Conservation (phyloP, 441 rosid genomes). For the Gossypium trilobum region DNA sequence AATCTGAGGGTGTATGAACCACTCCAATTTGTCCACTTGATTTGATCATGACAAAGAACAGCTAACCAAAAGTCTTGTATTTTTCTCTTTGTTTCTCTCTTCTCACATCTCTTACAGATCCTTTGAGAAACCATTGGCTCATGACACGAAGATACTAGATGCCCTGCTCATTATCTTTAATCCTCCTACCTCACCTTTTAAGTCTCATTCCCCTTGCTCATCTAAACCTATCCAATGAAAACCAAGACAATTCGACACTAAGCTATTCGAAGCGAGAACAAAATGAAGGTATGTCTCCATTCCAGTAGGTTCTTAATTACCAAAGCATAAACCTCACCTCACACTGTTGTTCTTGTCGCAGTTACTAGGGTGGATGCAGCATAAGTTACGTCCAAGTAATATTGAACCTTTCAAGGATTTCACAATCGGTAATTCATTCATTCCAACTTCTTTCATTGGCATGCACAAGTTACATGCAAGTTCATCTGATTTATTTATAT, state of each 20-base stretch:
- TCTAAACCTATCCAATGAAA: constrained; percentile 26
- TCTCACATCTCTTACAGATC: constrained; percentile 33
- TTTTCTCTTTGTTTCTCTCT: constrained; percentile 50
- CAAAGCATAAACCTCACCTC: constrained; percentile 23
- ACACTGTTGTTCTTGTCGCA: constrained; percentile 41
- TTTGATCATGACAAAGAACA: constrained; percentile 58
- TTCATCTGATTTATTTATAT: background rate
- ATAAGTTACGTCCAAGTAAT: constrained; percentile 40
- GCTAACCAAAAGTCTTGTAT: constrained; percentile 65
- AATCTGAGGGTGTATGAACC: constrained; percentile 25
- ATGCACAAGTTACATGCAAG: constrained; percentile 12
- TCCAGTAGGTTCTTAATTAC: constrained; percentile 16
- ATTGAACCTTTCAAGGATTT: constrained; percentile 54
- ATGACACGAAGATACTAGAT: background rate
- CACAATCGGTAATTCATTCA: constrained; percentile 40
- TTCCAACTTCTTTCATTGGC: constrained; percentile 24
- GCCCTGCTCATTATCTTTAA: constrained; percentile 21
- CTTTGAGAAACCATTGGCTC: constrained; percentile 36
- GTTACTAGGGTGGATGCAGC: constrained; percentile 79
- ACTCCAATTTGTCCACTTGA: constrained; percentile 42
- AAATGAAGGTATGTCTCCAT: constrained; percentile 61
- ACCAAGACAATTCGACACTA: constrained; percentile 28
- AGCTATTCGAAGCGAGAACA: constrained; percentile 27
- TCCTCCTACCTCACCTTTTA: constrained; percentile 22
- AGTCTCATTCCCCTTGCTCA: constrained; percentile 21